phyloP scores from a whole-genome alignment of 2,329 filamentous ascomycete genomes.

The Chaetomium strumarium region DNA sequence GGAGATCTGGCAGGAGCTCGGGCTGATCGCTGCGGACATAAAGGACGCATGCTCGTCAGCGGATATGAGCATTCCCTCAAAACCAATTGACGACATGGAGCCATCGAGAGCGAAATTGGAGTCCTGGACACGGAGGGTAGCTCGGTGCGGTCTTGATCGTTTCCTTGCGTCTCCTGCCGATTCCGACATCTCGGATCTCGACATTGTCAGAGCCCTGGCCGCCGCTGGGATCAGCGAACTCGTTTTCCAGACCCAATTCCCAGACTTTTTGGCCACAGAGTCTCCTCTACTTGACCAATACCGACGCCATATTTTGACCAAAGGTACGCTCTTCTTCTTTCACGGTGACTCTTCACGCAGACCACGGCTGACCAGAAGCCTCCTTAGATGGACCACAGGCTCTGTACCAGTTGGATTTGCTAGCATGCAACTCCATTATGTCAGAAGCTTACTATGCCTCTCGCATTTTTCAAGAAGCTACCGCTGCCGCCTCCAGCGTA shows the following conservation, averaged over 20 bases:
- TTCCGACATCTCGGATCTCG: background rate
- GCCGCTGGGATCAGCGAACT: conserved; percentile 1
- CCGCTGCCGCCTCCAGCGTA: too few species aligned
- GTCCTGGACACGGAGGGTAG: background rate
- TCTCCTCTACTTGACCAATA: conserved; percentile 11
- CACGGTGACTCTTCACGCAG: background rate
- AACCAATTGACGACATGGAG: background rate
- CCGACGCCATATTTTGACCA: conserved; percentile 7
- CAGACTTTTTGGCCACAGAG: conserved; percentile 3
- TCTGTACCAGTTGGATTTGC: background rate
- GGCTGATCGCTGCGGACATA: background rate
- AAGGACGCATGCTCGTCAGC: conserved; percentile 8
- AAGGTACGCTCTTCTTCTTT: background rate
- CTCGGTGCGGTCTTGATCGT: too few species aligned
- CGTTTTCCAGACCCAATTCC: conserved; percentile 7
- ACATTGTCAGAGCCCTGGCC: conserved; percentile 4
- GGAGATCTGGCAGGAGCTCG: background rate
- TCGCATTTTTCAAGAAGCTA: too few species aligned
- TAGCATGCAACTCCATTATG: conserved; percentile 1
- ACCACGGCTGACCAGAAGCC: background rate
- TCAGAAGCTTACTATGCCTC: conserved; percentile 1
- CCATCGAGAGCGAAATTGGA: background rate
- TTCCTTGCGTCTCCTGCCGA: background rate
- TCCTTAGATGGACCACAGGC: background rate
- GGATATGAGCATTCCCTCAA: background rate